These are phyloP conservation scores for Diplogelasinospora grovesii DNA, from an alignment of 495 filamentous ascomycete genomes.

Conservation along the genomic window DNA sequence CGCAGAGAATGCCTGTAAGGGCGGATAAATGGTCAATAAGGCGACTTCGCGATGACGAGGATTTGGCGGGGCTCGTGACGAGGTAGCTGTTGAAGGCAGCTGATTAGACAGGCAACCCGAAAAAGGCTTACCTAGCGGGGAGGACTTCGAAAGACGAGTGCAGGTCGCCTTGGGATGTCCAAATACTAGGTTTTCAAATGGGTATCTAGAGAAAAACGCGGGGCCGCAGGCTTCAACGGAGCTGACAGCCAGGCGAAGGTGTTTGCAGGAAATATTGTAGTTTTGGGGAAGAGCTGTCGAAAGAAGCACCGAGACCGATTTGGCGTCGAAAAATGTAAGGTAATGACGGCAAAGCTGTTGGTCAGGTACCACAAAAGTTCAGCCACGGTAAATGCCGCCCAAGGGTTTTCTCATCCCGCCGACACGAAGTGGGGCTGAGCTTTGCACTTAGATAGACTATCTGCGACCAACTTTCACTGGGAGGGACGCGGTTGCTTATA, in stretches of 20 bases:
- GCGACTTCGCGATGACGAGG: conserved; percentile 1
- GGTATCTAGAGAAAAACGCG: too few species aligned
- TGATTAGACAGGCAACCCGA: background rate
- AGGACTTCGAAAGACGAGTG: conserved; percentile 28
- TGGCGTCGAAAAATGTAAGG: conserved; percentile 18
- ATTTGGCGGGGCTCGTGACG: background rate
- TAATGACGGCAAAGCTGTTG: conserved; percentile 28
- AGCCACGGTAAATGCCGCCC: conserved; percentile 23
- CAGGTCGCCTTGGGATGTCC: conserved; percentile 26
- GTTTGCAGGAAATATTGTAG: conserved; percentile 6
- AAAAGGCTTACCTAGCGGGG: conserved; percentile 8
- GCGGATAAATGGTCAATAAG: background rate
- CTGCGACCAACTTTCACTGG: too few species aligned
- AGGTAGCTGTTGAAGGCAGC: conserved; percentile 8
- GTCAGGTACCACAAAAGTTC: conserved; percentile 27
- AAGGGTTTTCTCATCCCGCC: conserved; percentile 2
- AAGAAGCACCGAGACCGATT: conserved; percentile 16
- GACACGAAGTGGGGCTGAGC: conserved; percentile 1
- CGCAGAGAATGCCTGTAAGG: conserved; percentile 4
- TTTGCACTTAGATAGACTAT: too few species aligned
- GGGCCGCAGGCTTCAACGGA: too few species aligned
- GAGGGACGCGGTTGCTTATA: too few species aligned
- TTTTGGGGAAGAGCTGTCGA: conserved; percentile 11
- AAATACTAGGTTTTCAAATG: too few species aligned
- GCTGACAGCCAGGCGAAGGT: conserved; percentile 1